Evolutionary conservation across 345 rosid species (phyloP).

Genomic region (Sisymbrium altissimum): DNA sequence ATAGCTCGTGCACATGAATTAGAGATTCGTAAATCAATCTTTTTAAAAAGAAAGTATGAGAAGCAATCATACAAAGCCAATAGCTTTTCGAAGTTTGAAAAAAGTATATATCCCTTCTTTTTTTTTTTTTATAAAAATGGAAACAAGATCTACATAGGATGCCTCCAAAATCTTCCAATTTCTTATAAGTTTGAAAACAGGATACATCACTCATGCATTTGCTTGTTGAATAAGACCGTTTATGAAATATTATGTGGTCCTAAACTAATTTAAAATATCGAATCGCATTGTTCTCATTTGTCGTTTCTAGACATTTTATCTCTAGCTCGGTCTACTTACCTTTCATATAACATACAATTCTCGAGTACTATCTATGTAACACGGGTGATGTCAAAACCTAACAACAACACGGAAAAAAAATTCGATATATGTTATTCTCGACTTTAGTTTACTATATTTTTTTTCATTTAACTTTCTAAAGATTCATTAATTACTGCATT

Average conservation of each 20-base stretch:
- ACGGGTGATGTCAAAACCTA: neutral
- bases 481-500: neutral
- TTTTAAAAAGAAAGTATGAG: constrained; percentile 20
- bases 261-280: constrained; percentile 5
- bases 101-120: constrained; percentile 5
- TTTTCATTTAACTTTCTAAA: neutral
- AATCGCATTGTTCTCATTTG: constrained; percentile 5
- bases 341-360: neutral
- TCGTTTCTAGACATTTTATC: constrained; percentile 1
- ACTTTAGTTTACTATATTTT: neutral
- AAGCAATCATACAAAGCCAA: constrained; percentile 32
- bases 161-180: constrained; percentile 32
- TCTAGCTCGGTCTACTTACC: constrained; percentile 1
- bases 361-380: neutral
- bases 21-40: constrained; percentile 27
- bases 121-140: constrained; percentile 4
- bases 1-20: constrained; percentile 35
- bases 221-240: constrained; percentile 22
- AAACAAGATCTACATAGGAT: constrained; percentile 32
- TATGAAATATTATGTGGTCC: constrained; percentile 26
- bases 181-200: constrained; percentile 29
- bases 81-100: constrained; percentile 27
- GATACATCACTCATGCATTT: constrained; percentile 21
- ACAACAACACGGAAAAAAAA: neutral
- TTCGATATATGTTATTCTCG: neutral